Evolutionary conservation across 2,329 filamentous ascomycete species (phyloP).

Genomic region (Fusarium camptoceras): DNA sequence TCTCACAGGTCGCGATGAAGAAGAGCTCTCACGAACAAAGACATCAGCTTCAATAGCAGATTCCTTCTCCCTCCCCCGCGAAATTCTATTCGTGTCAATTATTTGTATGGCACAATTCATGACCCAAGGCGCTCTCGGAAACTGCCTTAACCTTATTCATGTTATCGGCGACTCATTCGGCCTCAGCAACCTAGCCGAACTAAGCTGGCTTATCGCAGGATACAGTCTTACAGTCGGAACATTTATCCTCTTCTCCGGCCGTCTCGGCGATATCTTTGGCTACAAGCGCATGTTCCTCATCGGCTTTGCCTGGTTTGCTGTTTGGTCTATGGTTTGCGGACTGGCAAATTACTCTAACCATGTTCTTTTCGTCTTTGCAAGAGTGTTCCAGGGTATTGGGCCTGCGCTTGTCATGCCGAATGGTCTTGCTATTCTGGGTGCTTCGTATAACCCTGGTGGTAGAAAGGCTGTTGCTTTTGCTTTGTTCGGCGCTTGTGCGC

Average conservation of each 20-base stretch:
- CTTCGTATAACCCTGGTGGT: constrained; percentile 65
- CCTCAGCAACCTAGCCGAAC: constrained; percentile 37
- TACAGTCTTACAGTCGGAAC: constrained; percentile 68
- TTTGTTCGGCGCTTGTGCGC: constrained; percentile 60
- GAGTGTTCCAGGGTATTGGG: constrained; percentile 70
- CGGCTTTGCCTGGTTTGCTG: constrained; percentile 66
- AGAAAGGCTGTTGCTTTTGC: constrained; percentile 71
- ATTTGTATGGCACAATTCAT: constrained; percentile 45
- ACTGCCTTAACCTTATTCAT: constrained; percentile 42
- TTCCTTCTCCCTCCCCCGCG: constrained; percentile 29
- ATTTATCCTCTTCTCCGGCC: constrained; percentile 68
- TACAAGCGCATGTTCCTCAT: constrained; percentile 65
- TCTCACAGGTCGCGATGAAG: constrained; percentile 30
- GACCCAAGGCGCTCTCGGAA: constrained; percentile 42
- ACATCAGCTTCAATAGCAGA: constrained; percentile 40
- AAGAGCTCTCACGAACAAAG: constrained; percentile 35
- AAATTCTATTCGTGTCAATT: constrained; percentile 36
- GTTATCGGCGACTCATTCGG: constrained; percentile 40
- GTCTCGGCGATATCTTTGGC: constrained; percentile 69
- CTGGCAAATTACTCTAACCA: constrained; percentile 53
- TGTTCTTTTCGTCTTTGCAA: constrained; percentile 62
- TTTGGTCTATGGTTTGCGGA: constrained; percentile 64
- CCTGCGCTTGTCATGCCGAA: constrained; percentile 73
- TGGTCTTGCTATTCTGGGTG: constrained; percentile 70
- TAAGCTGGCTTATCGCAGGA: constrained; percentile 66